Conservation (phyloP, 352 stramenopile species). For the Pythium volutum region DNA sequence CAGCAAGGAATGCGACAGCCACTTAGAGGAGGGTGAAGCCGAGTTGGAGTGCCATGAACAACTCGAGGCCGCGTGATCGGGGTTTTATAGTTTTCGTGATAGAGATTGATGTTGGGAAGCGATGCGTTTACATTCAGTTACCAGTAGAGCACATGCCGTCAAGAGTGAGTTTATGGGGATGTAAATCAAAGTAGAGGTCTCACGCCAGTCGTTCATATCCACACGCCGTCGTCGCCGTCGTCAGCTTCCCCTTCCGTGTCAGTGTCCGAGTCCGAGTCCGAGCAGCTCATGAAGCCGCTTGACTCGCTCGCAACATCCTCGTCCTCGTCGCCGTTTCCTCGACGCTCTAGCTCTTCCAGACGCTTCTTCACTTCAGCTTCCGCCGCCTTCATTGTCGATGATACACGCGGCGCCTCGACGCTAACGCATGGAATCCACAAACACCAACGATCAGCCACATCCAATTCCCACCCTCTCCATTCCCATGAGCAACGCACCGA, state of each 20-base stretch:
- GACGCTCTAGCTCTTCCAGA: constrained; percentile 35
- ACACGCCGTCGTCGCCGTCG: constrained; percentile 39
- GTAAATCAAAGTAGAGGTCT: constrained; percentile 8
- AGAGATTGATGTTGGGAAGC: neutral
- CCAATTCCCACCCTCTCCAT: neutral
- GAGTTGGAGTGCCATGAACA: constrained; percentile 35
- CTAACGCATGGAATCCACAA: constrained; percentile 1
- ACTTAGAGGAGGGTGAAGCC: constrained; percentile 9
- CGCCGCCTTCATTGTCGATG: constrained; percentile 33
- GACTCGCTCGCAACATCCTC: constrained; percentile 30
- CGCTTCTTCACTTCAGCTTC: constrained; percentile 38
- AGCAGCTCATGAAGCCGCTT: constrained; percentile 67
- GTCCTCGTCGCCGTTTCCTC: constrained; percentile 22
- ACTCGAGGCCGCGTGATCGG: neutral
- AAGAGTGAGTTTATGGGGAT: neutral
- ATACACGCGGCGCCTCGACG: constrained; percentile 26
- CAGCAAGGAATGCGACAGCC: neutral
- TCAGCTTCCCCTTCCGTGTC: constrained; percentile 19
- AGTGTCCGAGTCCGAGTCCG: constrained; percentile 32
- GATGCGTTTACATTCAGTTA: neutral
- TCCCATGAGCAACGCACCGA: constrained; percentile 26
- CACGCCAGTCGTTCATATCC: constrained; percentile 30
- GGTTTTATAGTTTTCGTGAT: neutral
- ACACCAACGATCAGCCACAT: neutral
- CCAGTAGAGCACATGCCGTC: neutral